phyloP scores from a whole-genome alignment of 2,329 filamentous ascomycete species.

The Penicillium sclerotigenum region DNA sequence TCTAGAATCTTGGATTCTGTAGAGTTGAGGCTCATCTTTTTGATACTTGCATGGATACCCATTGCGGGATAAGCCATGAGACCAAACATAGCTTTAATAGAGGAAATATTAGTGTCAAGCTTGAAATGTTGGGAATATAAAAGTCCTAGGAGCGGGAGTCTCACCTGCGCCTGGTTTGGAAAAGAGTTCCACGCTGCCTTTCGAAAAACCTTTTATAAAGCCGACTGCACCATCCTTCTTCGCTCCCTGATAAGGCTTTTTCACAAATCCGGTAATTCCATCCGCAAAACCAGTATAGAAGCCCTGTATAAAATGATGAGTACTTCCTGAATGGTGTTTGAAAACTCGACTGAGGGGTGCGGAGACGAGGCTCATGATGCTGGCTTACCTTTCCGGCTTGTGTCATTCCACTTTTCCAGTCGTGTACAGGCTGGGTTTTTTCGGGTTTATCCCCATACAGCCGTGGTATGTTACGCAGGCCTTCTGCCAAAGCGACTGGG shows the following conservation, averaged over 20 bases:
- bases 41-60: too few species aligned
- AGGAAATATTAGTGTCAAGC: too few species aligned
- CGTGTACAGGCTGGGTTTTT: slow-evolving; percentile 31
- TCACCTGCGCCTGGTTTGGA: neutral
- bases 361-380: too few species aligned
- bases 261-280: neutral
- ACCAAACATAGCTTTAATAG: too few species aligned
- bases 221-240: neutral
- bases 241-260: neutral
- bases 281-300: neutral
- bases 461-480: slow-evolving; percentile 33
- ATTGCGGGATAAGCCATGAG: too few species aligned
- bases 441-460: slow-evolving; percentile 37
- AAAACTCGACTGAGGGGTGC: too few species aligned
- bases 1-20: too few species aligned
- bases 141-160: too few species aligned
- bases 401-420: slow-evolving; percentile 32
- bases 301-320: too few species aligned
- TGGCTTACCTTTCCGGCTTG: slow-evolving; percentile 32
- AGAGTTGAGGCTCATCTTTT: too few species aligned
- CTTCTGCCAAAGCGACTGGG: slow-evolving; percentile 37
- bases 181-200: neutral
- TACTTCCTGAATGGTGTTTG: too few species aligned
- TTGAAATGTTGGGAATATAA: too few species aligned
- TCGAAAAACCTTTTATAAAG: neutral